A percentile compares a stretch with the other conserved stretches of the same genome.
phyloP scores from a whole-genome alignment of 75 land plant genomes.

The Sequoiadendron giganteum region DNA sequence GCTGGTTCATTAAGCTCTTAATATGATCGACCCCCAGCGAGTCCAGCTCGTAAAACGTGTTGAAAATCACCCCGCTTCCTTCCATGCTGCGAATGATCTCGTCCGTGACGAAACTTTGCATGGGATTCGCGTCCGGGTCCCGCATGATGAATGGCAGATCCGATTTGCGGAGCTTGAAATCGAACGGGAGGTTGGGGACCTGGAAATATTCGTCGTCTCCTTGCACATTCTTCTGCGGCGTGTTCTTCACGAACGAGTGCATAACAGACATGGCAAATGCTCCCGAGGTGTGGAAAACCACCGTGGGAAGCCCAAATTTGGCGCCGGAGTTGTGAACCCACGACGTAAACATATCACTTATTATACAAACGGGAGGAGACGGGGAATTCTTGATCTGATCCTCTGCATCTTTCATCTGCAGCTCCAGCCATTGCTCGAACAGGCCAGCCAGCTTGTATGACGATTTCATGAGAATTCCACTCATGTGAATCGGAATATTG shows the following conservation, averaged over 20 bases:
- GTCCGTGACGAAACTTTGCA: neutral
- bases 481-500: neutral
- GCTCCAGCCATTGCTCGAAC: constrained; percentile 6
- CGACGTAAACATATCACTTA: neutral
- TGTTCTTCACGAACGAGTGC: neutral
- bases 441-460: neutral
- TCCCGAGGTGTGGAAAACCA: neutral
- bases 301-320: neutral
- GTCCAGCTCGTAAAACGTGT: neutral
- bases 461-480: neutral
- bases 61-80: neutral
- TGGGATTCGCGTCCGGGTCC: neutral
- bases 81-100: constrained; percentile 1
- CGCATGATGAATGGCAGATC: neutral
- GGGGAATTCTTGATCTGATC: neutral
- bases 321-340: neutral
- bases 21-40: neutral
- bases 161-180: neutral
- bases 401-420: neutral
- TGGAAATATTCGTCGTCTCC: constrained; percentile 1
- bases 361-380: neutral
- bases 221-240: neutral
- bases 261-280: neutral
- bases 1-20: neutral
- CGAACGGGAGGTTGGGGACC: neutral